A percentile compares a stretch with the other conserved stretches of the same genome.
Conservation (phyloP, 129 eudicot genomes). For the Sambucus nigra region DNA sequence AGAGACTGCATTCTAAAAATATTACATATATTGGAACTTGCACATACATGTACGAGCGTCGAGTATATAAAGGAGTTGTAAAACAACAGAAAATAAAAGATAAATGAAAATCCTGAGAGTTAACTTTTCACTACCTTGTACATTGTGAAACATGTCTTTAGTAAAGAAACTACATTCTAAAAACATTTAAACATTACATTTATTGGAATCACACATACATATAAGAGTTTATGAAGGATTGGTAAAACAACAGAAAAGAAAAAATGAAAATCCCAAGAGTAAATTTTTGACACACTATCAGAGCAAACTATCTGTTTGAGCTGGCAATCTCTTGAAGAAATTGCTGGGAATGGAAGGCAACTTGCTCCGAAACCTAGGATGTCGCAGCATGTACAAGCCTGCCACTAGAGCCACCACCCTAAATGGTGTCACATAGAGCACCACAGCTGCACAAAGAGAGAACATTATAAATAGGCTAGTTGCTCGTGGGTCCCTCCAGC, state of each 20-base stretch:
- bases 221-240: neutral
- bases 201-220: neutral
- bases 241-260: neutral
- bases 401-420: constrained; percentile 39
- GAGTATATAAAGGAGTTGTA: too few relatives aligned
- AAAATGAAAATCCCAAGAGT: neutral
- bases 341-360: constrained; percentile 62
- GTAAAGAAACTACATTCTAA: neutral
- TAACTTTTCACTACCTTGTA: neutral
- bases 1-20: too few relatives aligned
- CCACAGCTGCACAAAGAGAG: constrained; percentile 46
- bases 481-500: constrained; percentile 85
- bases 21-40: too few relatives aligned
- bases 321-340: constrained; percentile 73
- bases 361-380: constrained; percentile 69
- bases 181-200: constrained; percentile 10
- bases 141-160: neutral
- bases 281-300: constrained; percentile 22
- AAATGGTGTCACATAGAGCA: constrained; percentile 59
- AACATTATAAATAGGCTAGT: constrained; percentile 53
- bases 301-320: constrained; percentile 64
- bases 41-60: too few relatives aligned
- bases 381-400: constrained; percentile 55
- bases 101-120: too few relatives aligned
- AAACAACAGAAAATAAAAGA: too few relatives aligned